Evolutionary conservation across 2,329 filamentous ascomycete genomes (phyloP).

Genomic region (Conoideocrella luteorostrata): DNA sequence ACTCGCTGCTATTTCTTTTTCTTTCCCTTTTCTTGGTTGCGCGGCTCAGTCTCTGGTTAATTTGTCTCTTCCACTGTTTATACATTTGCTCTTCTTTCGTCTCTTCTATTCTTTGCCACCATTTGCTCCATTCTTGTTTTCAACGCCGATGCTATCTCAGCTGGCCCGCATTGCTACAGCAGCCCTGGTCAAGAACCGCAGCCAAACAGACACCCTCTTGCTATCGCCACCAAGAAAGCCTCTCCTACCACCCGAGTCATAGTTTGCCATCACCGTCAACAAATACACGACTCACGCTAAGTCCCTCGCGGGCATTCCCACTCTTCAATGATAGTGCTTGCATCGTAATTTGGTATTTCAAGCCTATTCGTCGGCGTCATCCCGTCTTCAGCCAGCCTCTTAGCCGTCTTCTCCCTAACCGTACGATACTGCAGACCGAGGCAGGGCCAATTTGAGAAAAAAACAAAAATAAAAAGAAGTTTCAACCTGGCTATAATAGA

Average conservation of each 20-base stretch:
- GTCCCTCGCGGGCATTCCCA: neutral
- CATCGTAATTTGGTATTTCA: neutral
- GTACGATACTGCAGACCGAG: neutral
- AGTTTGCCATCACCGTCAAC: neutral
- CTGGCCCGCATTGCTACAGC: constrained; percentile 1
- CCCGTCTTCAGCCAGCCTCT: constrained; percentile 6
- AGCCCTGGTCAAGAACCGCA: constrained; percentile 1
- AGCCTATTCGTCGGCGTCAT: constrained; percentile 4
- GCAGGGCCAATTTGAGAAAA: neutral
- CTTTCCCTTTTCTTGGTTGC: neutral
- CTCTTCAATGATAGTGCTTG: constrained; percentile 5
- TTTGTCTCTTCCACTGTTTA: constrained; percentile 1
- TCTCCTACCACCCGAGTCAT: constrained; percentile 4
- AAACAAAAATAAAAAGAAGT: neutral
- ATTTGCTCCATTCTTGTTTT: too few species aligned
- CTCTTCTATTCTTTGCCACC: neutral
- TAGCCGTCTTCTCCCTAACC: neutral
- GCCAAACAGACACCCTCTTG: constrained; percentile 3
- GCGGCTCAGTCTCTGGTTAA: neutral
- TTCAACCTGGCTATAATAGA: too few species aligned
- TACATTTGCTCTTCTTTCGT: neutral
- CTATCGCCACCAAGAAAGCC: constrained; percentile 7
- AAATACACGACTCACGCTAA: constrained; percentile 5
- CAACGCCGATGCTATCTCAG: neutral
- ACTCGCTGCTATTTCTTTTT: too few species aligned